These are phyloP conservation scores for Nitzschia putrida DNA, from an alignment of 108 stramenopile species.

Conservation along the genomic window DNA sequence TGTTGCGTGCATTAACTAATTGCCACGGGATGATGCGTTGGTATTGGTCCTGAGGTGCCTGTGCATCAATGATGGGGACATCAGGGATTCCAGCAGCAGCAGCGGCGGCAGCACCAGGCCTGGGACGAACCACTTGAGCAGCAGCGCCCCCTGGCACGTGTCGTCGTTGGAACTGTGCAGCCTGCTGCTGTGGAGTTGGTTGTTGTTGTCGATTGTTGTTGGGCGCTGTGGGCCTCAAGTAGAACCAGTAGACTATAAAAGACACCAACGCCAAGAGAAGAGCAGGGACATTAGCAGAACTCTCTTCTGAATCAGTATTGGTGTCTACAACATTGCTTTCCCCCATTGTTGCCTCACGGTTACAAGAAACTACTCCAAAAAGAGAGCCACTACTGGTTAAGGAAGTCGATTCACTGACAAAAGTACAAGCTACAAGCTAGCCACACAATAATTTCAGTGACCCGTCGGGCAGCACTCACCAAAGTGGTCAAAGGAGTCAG, in stretches of 20 bases:
- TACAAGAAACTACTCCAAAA: no score
- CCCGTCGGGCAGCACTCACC: no score
- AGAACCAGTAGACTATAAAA: conserved; percentile 33
- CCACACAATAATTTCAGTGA: no score
- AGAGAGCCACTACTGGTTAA: no score
- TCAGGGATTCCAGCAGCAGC: neutral
- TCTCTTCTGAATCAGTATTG: conserved; percentile 4
- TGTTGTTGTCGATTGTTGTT: neutral
- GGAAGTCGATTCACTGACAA: no score
- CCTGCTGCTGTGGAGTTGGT: neutral
- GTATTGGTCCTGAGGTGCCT: conserved; percentile 12
- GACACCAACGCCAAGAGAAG: conserved; percentile 27
- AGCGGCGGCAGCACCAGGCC: neutral
- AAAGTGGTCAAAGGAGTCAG: no score
- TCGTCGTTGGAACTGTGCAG: neutral
- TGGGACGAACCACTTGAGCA: neutral
- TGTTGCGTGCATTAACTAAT: neutral
- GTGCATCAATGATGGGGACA: neutral
- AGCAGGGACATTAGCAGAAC: conserved; percentile 12
- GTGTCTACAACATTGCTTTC: no score
- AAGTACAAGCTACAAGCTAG: no score
- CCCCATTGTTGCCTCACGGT: no score
- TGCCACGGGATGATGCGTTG: neutral
- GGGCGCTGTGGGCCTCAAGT: conserved; percentile 27
- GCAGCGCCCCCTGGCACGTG: neutral